Evolutionary conservation across 2,329 filamentous ascomycete genomes (phyloP).

Genomic region (Fonsecaea monophora): DNA sequence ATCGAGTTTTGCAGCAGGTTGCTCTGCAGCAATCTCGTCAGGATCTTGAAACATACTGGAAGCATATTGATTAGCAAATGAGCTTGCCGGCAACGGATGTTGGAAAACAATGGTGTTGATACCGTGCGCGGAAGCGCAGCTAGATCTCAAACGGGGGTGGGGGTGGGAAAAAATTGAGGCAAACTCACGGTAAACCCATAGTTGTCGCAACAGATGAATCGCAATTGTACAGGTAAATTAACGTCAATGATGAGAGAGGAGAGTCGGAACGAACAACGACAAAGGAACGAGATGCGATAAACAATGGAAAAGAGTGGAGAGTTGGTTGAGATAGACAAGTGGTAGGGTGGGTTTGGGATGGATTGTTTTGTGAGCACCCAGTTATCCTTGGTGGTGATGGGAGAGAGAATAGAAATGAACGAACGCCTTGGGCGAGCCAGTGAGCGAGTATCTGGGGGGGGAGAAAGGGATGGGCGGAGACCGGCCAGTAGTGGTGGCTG

Average conservation of each 20-base stretch:
- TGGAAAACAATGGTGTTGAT: slow-evolving; percentile 32
- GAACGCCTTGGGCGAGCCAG: background rate
- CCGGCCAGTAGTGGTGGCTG: background rate
- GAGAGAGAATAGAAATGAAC: slow-evolving; percentile 10
- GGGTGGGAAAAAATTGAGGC: slow-evolving; percentile 21
- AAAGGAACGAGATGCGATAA: slow-evolving; percentile 25
- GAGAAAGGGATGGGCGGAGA: background rate
- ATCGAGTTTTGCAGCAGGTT: slow-evolving; percentile 58
- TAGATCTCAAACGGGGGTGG: slow-evolving; percentile 26
- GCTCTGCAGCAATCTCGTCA: slow-evolving; percentile 53
- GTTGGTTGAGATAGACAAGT: slow-evolving; percentile 23
- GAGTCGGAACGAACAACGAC: slow-evolving; percentile 30
- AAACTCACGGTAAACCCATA: slow-evolving; percentile 60
- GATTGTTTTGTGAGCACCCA: slow-evolving; percentile 24
- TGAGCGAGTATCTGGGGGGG: slow-evolving; percentile 5
- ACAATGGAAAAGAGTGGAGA: slow-evolving; percentile 30
- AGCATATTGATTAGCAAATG: slow-evolving; percentile 25
- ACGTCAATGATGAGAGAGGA: slow-evolving; percentile 36
- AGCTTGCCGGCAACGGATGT: slow-evolving; percentile 10
- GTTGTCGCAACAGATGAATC: slow-evolving; percentile 25
- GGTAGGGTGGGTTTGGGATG: slow-evolving; percentile 26
- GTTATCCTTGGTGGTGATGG: slow-evolving; percentile 18
- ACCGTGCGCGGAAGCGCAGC: slow-evolving; percentile 29
- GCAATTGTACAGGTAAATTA: slow-evolving; percentile 25
- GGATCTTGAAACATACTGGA: slow-evolving; percentile 64